Evolutionary conservation across 345 rosid genomes (phyloP), one percentile per base, ranked within the genome.

Genomic region (Jatropha curcas): DNA sequence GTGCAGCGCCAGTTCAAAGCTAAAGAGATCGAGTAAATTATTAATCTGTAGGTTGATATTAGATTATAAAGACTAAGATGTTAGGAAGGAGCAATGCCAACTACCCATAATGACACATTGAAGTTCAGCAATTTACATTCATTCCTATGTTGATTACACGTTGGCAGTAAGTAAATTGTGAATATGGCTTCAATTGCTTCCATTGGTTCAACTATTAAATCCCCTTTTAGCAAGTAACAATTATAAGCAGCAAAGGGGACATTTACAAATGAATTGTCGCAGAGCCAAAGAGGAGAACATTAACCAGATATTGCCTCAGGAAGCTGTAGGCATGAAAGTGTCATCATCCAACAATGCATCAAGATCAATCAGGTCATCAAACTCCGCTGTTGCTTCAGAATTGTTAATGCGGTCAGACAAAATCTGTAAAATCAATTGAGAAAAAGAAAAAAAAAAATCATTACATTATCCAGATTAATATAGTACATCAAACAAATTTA

Each of bases 281-380:
- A 35, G 10, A 25, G 24, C 57, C 53, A 52, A 68, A 24, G 30
- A 53, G 50, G 14, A 30, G 45, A 50, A 41, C 17, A 52, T 11
- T 65, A 71, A 19, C 60, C 61, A 22, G 17, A 13, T 19, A 41
- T 55, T 60, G 41, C 24, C 33, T 82, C 84, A 85, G 46, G 81
- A 80, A 73, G 75, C 81, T 7, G 80, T 59, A 16, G 81, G 68
- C 90, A 87, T 84, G 72, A 66, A 79, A 37, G 83, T 78, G 72
- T 91, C 89, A 28, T 82, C 82, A 30, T 81, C 90, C 77, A 85
- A 78, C 73, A 82, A 57, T 59, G 84, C 82, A 63, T 81, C 93
- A 37, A 89, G 74, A 79, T 88, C 92, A 24, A 87, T 79, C 69
- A 85, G 75, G 77, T 87, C 88, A 60, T 82, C 90, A 61, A 86